Conservation (phyloP, 2,329 filamentous ascomycete genomes). For the Sclerotinia sclerotiorum region DNA sequence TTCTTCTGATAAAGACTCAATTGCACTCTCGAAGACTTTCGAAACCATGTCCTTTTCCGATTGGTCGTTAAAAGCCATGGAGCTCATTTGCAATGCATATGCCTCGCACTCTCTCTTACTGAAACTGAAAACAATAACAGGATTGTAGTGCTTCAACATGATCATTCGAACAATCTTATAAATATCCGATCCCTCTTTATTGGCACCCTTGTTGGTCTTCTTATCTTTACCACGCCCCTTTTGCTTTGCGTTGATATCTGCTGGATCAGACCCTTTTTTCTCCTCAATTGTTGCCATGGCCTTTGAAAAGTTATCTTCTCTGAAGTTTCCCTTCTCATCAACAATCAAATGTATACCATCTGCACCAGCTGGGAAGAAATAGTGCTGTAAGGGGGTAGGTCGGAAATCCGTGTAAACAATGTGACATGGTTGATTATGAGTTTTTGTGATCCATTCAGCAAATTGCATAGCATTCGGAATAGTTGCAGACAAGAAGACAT, state of each 20-base stretch:
- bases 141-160: conserved; percentile 95
- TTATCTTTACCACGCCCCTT: conserved; percentile 92
- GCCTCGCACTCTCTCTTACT: conserved; percentile 96
- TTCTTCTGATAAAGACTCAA: conserved; percentile 88
- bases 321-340: conserved; percentile 94
- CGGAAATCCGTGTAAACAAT: conserved; percentile 99
- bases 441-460: conserved; percentile 98
- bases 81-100: conserved; percentile 82
- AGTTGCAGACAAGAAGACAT: conserved; percentile 96
- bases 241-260: conserved; percentile 73
- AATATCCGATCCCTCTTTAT: conserved; percentile 74
- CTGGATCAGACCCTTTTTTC: conserved; percentile 80
- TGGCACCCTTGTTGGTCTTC: conserved; percentile 85
- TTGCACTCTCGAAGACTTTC: conserved; percentile 90
- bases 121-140: conserved; percentile 99
- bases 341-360: conserved; percentile 93
- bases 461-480: conserved; percentile 99
- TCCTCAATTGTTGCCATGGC: conserved; percentile 90
- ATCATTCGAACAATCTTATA: conserved; percentile 99
- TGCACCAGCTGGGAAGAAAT: conserved; percentile 91
- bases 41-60: conserved; percentile 92
- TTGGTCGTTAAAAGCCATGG: conserved; percentile 91
- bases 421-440: conserved; percentile 95
- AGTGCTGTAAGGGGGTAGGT: conserved; percentile 93
- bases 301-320: conserved; percentile 95